phyloP scores from a whole-genome alignment of 1,139 yeast genomes.

The Chernovozyma sophiae-reginae region DNA sequence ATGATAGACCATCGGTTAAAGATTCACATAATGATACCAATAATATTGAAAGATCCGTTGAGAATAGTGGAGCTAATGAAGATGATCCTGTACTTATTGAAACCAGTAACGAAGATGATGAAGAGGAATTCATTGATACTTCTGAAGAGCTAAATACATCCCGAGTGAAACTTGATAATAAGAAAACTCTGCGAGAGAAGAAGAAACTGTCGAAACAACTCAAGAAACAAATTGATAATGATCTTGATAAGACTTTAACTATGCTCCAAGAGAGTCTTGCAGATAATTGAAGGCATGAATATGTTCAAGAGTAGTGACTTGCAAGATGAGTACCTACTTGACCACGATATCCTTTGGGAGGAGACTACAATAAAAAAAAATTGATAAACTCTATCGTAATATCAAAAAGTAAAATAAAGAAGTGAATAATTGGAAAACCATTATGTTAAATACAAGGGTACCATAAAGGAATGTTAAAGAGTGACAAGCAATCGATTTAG shows the following conservation, averaged over 20 bases:
- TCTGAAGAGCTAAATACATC: slow-evolving; percentile 7
- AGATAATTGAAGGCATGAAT: neutral
- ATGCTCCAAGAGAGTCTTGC: slow-evolving; percentile 40
- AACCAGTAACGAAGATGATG: slow-evolving; percentile 8
- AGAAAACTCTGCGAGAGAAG: slow-evolving; percentile 1
- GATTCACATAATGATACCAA: neutral
- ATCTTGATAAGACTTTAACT: slow-evolving; percentile 34
- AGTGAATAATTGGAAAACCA: too few relatives aligned
- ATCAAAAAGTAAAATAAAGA: too few relatives aligned
- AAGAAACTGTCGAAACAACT: slow-evolving; percentile 19
- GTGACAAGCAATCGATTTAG: too few relatives aligned
- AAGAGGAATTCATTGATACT: slow-evolving; percentile 14
- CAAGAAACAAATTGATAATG: slow-evolving; percentile 27
- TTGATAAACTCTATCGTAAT: too few relatives aligned
- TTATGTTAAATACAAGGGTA: too few relatives aligned
- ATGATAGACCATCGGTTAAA: neutral
- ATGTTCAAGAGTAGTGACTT: neutral
- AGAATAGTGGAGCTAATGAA: neutral
- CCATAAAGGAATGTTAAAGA: too few relatives aligned
- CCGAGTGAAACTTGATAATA: neutral
- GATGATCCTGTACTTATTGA: slow-evolving; percentile 3
- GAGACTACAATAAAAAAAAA: too few relatives aligned
- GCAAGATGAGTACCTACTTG: too few relatives aligned
- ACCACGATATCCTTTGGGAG: too few relatives aligned
- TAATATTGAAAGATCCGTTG: neutral